These are phyloP conservation scores for Lentinula detonsa DNA, from an alignment of 768 basidiomycete species.

Conservation along the genomic window DNA sequence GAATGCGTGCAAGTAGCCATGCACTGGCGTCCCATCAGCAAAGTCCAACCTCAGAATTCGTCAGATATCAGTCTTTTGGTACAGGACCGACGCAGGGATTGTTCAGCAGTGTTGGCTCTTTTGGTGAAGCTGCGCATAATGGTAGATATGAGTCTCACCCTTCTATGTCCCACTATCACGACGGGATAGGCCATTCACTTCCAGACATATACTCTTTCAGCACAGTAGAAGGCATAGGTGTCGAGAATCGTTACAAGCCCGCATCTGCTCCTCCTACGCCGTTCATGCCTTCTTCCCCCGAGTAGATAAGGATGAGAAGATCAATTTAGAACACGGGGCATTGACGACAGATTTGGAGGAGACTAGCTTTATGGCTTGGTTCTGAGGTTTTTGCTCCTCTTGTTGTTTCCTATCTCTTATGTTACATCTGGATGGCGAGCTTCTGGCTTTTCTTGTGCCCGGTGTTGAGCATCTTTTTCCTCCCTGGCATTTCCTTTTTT, in stretches of 20 bases:
- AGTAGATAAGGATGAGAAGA: constrained; percentile 46
- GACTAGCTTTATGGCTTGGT: constrained; percentile 69
- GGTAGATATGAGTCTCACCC: neutral
- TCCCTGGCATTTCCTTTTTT: neutral
- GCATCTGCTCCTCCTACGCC: constrained; percentile 31
- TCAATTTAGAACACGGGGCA: constrained; percentile 61
- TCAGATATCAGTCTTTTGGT: neutral
- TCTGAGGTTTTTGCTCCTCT: constrained; percentile 24
- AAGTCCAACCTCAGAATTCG: neutral
- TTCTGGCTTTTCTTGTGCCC: neutral
- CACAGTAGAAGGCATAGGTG: constrained; percentile 28
- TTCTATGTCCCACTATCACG: neutral
- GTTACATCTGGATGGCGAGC: neutral
- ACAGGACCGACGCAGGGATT: neutral
- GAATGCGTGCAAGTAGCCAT: too few species aligned
- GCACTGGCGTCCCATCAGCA: neutral
- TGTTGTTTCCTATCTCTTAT: too few species aligned
- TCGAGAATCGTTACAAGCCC: constrained; percentile 33
- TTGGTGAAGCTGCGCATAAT: too few species aligned
- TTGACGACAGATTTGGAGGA: constrained; percentile 48
- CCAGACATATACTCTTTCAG: constrained; percentile 43
- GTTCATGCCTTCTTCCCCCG: constrained; percentile 41
- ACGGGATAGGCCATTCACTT: constrained; percentile 22
- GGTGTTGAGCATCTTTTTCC: neutral
- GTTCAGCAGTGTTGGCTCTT: neutral